These are phyloP conservation scores for Pestalotiopsis sp. DNA, from an alignment of 2,329 filamentous ascomycete genomes.

Conservation along the genomic window DNA sequence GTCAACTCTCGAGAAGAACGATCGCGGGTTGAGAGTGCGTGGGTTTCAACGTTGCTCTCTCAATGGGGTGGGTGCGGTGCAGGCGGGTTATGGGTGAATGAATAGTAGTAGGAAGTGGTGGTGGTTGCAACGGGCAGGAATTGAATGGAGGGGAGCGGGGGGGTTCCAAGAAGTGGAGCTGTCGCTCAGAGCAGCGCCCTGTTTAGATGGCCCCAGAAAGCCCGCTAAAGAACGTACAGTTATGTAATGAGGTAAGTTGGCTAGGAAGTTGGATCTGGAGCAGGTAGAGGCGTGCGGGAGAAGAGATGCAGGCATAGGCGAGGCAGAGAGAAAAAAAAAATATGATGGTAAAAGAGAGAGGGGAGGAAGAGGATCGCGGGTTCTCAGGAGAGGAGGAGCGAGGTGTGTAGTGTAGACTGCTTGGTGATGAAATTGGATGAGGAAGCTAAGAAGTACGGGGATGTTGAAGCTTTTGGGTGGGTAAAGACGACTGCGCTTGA, in stretches of 20 bases:
- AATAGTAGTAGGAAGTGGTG: conserved; percentile 5
- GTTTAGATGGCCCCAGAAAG: conserved; percentile 13
- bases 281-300: background rate
- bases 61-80: background rate
- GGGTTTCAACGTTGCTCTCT: background rate
- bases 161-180: conserved; percentile 10
- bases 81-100: conserved; percentile 1
- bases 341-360: background rate
- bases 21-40: background rate
- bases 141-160: conserved; percentile 16
- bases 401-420: background rate
- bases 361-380: background rate
- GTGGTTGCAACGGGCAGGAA: conserved; percentile 15
- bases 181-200: conserved; percentile 11
- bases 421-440: conserved; percentile 4
- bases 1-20: background rate
- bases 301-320: background rate
- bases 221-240: conserved; percentile 12
- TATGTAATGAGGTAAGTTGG: conserved; percentile 12
- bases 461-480: conserved; percentile 10
- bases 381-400: background rate
- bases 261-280: conserved; percentile 8
- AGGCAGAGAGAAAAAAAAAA: background rate
- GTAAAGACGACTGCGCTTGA: conserved; percentile 12
- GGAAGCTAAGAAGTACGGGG: conserved; percentile 12